Evolutionary conservation across 2,329 filamentous ascomycete species (phyloP), one percentile per base, ranked within the genome.

Genomic region (Sordariomycetes sp.): DNA sequence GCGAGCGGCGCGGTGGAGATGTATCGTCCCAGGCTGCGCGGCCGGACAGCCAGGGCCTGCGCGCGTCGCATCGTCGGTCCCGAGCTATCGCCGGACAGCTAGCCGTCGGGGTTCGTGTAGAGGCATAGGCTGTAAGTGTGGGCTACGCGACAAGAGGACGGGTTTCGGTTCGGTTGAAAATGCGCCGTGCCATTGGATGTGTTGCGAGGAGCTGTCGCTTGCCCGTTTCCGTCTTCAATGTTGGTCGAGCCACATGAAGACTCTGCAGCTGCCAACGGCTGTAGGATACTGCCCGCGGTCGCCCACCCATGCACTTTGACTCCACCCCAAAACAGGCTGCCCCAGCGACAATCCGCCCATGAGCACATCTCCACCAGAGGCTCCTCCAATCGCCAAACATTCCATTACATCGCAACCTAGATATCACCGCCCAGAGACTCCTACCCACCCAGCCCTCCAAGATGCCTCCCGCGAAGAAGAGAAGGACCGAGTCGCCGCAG

Each of bases 391-490:
- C 1, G n/a, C 35, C 54, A 28, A 55, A 28, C 22, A 14, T 11
- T 10, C 11, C 18, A 37, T 8, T 14, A 20, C 20, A 37, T 48
- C 43, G 11, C 16, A 43, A n/a, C 24, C 37, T 6, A 24, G 46
- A 4, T 4, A 32, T 25, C 37, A 55, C 24, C 24, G 18, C 14
- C 46, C 46, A 22, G 14, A 37, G 7, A 50, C 54, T n/a, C 11
- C 35, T 48, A 55, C n/a, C 11, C 53, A 43, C 16, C 37, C 20
- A 25, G 8, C 14, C n/a, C 48, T 5, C 32, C 24, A 20, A 53
- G 16, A 57, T 57, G 55, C 55, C 48, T 35, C 55, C 55, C 10
- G 46, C 55, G 4, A 57, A 57, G 34, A 57, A 53, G 48, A 57
- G 55, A 52, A 57, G 53, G 55, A 57, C 55, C 3, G 28, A 54